Evolutionary conservation across 2,329 filamentous ascomycete genomes (phyloP), one percentile per base, ranked within the genome.

Genomic region (Periconia sp.): DNA sequence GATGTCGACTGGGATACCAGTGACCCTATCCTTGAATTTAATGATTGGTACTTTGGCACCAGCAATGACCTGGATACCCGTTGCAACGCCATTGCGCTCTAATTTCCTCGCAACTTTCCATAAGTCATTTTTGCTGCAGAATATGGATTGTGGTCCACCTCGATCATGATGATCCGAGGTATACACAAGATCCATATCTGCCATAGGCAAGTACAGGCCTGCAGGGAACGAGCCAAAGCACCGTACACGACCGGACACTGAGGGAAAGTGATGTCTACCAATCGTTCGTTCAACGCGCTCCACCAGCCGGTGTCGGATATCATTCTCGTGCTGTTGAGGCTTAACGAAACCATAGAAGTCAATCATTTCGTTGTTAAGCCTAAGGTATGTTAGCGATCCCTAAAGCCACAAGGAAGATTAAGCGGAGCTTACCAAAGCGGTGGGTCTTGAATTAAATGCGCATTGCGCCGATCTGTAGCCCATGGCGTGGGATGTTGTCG

Each of bases 191-290:
- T 99, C 94, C 85, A 99, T 95, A 65, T 99, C 94, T 12, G 89
- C 90, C 1, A 88, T 85, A 5, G 86, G 86, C 8, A 89, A 75
- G 63, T 88, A 89, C 5, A 82, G 60, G 7, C 88, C 90, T 3
- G 90, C 90, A 56, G 90, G 92, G 70, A 92, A 99, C 0, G 94
- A 97, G n/a, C 94, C 94, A 66, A 99, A 99, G 8, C 86, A 79
- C 23, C 81, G 76, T 6, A 96, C 75, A 35, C 85, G 78, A 9
- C 85, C 83, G 68, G 75, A 44, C 13, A 52, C 47, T 13, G 55
- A 48, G 10, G 54, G 49, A 17, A 61, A 58, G 10, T 47, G 40
- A 4, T 49, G 51, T 16, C 34, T 40, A 8, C 56, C 77, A 59
- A 95, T 78, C 2, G 79, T 77, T 13, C 66, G 63, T 36, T 83